Base-by-base conservation (phyloP, 2,329 filamentous ascomycete genomes). In the Huntiella moniliformis region DNA sequence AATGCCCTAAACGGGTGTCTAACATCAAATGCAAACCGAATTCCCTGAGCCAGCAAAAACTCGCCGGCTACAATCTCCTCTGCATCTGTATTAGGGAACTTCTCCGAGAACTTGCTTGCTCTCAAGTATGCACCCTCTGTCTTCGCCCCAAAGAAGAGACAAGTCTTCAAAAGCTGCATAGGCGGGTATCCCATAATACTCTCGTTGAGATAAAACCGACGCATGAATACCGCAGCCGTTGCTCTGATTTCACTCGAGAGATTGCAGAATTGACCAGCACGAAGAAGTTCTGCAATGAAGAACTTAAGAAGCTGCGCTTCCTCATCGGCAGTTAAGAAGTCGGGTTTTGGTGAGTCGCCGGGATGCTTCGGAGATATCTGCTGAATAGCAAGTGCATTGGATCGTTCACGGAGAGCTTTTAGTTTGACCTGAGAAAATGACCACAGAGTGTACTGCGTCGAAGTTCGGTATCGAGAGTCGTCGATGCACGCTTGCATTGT, bases 111-210 rank as follows among this genome's bases (percentile, higher is more conserved):
- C 56, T 67, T 67, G 15, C 61, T 58, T 4, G 72, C 60, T 13
- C 76, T 73, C 50, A 79, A 75, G 60, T 88, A 87, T 58, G 78
- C 74, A 50, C 84, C 84, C 57, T 98, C 88, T 4, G 85, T 84
- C 64, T 98, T 98, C 56, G 80, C 86, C 7, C 86, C 86, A 52
- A 98, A 82, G 67, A 92, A 96, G 46, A 98, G 72, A 33, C 82
- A 84, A 28, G 86, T 91, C 57, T 87, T 84, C 58, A 93, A 77
- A 53, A 96, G 82, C 52, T 85, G 79, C 51, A 83, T 82, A 0
- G 87, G 88, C 51, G 88, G 83, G 59, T 98, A 96, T 28, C 87
- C 94, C 83, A 96, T 94, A 56, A 87, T 76, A 36, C 83, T 92
- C 63, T 96, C 94, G 56, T 82, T 88, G 34, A 94, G 73, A 65